Evolutionary conservation across 2,329 filamentous ascomycete genomes (phyloP), one percentile per base, ranked within the genome.

Genomic region (Grosmannia huntii): DNA sequence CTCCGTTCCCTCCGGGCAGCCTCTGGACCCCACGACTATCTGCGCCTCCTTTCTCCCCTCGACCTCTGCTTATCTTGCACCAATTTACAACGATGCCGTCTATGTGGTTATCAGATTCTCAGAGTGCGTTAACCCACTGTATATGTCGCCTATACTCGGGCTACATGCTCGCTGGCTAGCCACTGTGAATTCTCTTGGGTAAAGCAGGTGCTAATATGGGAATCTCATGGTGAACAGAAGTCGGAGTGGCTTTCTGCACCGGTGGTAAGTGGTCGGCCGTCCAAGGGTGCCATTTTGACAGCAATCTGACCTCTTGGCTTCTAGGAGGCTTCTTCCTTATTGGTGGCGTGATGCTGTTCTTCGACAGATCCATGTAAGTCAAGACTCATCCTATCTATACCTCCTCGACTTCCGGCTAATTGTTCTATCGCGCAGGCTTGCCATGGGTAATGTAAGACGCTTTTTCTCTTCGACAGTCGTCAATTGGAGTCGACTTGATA

Each of bases 211-310:
- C 53, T 55, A 25, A 55, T 21, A n/a, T 19, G 48, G 16, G 14
- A 23, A 1, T 49, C 21, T 5, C 46, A 11, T 49, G 21, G 21
- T 27, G 21, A 66, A 12, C 68, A 97, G 94, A 99, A 74, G 87
- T 97, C 68, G 94, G 94, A 66, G 91, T 96, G 62, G 89, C 91
- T 70, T 99, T 99, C 78, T 97, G 94, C 81, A 94, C 90, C 69
- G 92, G 90, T 68, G 92, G 91, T 96, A 86, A 66, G 88, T 86
- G 28, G 21, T 12, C 23, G n/a, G 4, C 25, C 9, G 6, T 28
- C 6, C 41, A 9, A 19, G 16, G 3, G 6, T 44, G 16, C 16
- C 5, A 19, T 44, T 28, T 55, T 6, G 21, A 11, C 51, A 16
- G 28, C 36, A n/a, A 21, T 21, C n/a, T 46, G 53, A 19, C 25